Conservation (phyloP, 1,284 basidiomycete genomes). For the Pholiota adiposa region DNA sequence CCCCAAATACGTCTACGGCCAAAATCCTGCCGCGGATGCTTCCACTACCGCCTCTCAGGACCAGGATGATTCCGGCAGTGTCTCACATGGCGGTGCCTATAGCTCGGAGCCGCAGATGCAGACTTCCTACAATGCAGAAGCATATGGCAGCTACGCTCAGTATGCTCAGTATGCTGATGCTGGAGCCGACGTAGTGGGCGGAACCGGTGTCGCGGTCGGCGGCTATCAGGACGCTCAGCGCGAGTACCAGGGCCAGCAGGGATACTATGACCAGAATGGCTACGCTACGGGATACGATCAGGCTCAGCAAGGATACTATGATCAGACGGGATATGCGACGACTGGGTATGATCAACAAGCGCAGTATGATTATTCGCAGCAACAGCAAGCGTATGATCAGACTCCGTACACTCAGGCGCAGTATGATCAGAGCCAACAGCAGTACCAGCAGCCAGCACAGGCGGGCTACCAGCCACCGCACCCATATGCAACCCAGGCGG, state of each 20-base stretch:
- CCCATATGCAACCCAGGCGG: conserved; percentile 15
- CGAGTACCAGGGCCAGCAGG: conserved; percentile 34
- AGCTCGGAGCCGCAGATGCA: conserved; percentile 41
- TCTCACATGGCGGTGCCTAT: conserved; percentile 38
- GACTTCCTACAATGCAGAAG: conserved; percentile 41
- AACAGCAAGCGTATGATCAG: conserved; percentile 4
- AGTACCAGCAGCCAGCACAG: conserved; percentile 10
- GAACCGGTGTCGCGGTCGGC: conserved; percentile 18
- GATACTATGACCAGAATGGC: conserved; percentile 18
- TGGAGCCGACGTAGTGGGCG: conserved; percentile 17
- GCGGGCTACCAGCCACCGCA: conserved; percentile 18
- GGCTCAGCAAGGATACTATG: conserved; percentile 15
- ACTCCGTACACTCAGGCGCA: conserved; percentile 19
- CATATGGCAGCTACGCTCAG: conserved; percentile 41
- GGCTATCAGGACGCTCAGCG: conserved; percentile 33
- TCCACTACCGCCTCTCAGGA: conserved; percentile 6
- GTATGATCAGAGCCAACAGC: conserved; percentile 13
- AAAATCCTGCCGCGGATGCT: conserved; percentile 17
- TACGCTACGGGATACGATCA: conserved; percentile 17
- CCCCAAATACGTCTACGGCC: conserved; percentile 44
- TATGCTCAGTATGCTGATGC: conserved; percentile 33
- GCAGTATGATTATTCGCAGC: conserved; percentile 8
- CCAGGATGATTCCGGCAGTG: conserved; percentile 30
- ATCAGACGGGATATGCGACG: conserved; percentile 7
- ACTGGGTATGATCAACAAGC: conserved; percentile 3